Evolutionary conservation across 306 rosid species (phyloP).

Genomic region (Sicyos edulis): DNA sequence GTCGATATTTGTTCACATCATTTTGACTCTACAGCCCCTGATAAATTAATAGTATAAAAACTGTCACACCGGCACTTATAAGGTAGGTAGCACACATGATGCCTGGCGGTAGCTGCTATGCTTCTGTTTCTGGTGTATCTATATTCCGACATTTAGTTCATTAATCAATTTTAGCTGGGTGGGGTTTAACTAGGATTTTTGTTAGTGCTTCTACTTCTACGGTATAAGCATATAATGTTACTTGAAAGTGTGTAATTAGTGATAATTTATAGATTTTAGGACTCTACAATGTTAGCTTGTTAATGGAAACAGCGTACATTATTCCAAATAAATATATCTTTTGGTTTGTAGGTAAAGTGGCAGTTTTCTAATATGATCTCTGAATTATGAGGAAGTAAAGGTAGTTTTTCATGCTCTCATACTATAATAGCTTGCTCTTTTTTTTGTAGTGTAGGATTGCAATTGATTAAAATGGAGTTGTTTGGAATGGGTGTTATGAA

Average conservation of each 20-base stretch:
- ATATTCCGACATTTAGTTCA: neutral
- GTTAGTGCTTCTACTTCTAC: conserved; percentile 2
- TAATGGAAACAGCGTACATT: conserved; percentile 69
- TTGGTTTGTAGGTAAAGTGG: conserved; percentile 99
- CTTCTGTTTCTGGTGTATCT: neutral
- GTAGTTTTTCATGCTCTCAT: conserved; percentile 87
- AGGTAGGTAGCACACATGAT: neutral
- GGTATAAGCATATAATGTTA: conserved; percentile 12
- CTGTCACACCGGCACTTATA: neutral
- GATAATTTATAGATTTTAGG: conserved; percentile 37
- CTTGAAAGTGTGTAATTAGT: conserved; percentile 26
- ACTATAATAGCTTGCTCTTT: conserved; percentile 52
- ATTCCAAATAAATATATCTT: conserved; percentile 99
- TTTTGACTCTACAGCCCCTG: neutral
- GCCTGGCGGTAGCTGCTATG: neutral
- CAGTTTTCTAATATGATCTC: conserved; percentile 98
- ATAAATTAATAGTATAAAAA: neutral
- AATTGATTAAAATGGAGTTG: conserved; percentile 24
- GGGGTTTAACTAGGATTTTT: neutral
- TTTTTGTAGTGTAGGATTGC: conserved; percentile 42
- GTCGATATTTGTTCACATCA: neutral
- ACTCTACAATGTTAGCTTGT: conserved; percentile 58
- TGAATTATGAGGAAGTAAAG: conserved; percentile 99
- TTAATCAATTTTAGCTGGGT: neutral
- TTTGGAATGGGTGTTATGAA: conserved; percentile 20